These are phyloP conservation scores for Euphorbia schlechtendalii DNA, from an alignment of 441 rosid species.

Conservation along the genomic window DNA sequence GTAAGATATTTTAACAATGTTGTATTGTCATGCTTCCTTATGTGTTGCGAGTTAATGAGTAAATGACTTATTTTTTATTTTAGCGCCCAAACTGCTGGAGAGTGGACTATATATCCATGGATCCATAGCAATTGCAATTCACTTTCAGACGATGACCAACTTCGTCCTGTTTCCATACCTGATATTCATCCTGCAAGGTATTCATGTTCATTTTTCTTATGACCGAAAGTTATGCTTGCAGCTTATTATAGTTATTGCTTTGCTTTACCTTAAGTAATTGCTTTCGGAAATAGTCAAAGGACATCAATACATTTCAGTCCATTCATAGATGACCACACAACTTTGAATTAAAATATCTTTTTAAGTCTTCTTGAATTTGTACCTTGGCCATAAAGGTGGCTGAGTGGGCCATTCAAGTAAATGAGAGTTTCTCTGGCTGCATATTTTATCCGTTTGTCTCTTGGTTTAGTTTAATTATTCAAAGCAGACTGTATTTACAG, in stretches of 20 bases:
- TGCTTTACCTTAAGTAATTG: background rate
- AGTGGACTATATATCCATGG: constrained; percentile 98
- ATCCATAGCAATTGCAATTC: constrained; percentile 97
- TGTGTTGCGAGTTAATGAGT: constrained; percentile 5
- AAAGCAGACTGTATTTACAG: too few species aligned
- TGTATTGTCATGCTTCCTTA: background rate
- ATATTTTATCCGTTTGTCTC: background rate
- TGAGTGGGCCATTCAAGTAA: background rate
- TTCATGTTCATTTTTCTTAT: constrained; percentile 4
- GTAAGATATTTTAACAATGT: constrained; percentile 39
- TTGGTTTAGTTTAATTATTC: background rate
- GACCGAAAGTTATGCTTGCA: constrained; percentile 10
- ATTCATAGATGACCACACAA: background rate
- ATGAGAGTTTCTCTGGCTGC: background rate
- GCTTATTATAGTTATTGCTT: background rate
- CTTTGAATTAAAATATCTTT: background rate
- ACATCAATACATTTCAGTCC: background rate
- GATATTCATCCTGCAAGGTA: constrained; percentile 96
- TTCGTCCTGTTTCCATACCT: constrained; percentile 73
- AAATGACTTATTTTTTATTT: constrained; percentile 13
- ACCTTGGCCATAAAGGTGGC: background rate
- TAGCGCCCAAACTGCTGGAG: constrained; percentile 53
- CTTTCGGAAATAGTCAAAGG: background rate
- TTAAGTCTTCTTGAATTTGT: background rate
- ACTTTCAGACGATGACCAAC: constrained; percentile 82